phyloP scores from a whole-genome alignment of 495 filamentous ascomycete species.

The Aspergillus olivimuriae region DNA sequence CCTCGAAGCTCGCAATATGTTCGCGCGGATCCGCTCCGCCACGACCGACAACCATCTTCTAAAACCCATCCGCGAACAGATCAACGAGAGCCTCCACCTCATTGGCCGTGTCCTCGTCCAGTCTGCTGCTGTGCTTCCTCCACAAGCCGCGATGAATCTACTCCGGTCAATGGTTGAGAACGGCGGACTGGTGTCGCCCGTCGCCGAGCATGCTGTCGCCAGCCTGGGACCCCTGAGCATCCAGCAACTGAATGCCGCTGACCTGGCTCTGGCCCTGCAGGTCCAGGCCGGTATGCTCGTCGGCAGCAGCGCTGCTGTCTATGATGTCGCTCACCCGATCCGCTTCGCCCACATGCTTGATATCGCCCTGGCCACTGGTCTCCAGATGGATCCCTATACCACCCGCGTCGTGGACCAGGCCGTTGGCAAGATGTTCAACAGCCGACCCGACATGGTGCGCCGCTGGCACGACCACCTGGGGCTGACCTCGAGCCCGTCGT shows the following conservation, averaged over 20 bases:
- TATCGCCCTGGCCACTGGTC: constrained; percentile 39
- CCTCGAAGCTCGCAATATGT: constrained; percentile 72
- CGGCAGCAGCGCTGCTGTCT: constrained; percentile 33
- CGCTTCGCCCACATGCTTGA: constrained; percentile 60
- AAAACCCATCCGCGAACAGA: constrained; percentile 55
- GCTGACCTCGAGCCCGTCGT: constrained; percentile 28
- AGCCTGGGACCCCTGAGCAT: constrained; percentile 55
- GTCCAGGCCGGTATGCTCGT: constrained; percentile 58
- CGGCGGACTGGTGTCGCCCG: constrained; percentile 52
- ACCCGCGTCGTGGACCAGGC: constrained; percentile 50
- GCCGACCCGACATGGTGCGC: constrained; percentile 50
- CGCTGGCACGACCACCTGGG: constrained; percentile 53
- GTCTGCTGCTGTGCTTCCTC: constrained; percentile 40
- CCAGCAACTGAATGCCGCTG: constrained; percentile 45
- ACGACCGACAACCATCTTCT: constrained; percentile 18
- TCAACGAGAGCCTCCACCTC: constrained; percentile 82
- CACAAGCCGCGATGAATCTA: constrained; percentile 51
- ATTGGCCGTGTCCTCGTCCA: constrained; percentile 52
- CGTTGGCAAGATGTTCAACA: constrained; percentile 43
- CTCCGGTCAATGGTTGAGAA: constrained; percentile 73
- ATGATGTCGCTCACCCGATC: constrained; percentile 49
- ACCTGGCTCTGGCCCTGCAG: constrained; percentile 55
- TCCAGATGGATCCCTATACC: constrained; percentile 46
- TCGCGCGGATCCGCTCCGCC: constrained; percentile 60
- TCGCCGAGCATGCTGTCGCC: constrained; percentile 57